These are phyloP conservation scores for Chrysanthemum makinoi DNA, from an alignment of 129 eudicot species.

Conservation along the genomic window DNA sequence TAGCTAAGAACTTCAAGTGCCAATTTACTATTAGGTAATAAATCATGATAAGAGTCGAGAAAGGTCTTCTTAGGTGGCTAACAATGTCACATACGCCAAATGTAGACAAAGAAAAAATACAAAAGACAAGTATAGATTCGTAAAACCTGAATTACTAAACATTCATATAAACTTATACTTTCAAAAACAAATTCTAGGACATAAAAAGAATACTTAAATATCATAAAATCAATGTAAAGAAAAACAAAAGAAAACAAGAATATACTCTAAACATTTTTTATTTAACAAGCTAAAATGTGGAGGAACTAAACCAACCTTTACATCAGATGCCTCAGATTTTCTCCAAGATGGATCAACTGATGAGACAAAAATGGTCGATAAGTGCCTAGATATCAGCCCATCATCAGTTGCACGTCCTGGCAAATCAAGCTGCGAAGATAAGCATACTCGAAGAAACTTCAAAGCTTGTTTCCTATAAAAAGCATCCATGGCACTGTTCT, in stretches of 20 bases:
- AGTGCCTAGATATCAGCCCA: slow-evolving; percentile 52
- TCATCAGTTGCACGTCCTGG: slow-evolving; percentile 76
- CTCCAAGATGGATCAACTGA: slow-evolving; percentile 80
- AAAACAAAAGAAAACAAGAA: not conserved
- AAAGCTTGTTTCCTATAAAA: slow-evolving; percentile 94
- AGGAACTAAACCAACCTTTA: slow-evolving; percentile 55
- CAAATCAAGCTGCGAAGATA: slow-evolving; percentile 88
- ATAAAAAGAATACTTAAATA: not conserved
- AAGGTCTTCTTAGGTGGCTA: too few species aligned
- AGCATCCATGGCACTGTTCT: slow-evolving; percentile 60
- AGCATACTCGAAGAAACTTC: slow-evolving; percentile 84
- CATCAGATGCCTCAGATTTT: slow-evolving; percentile 76
- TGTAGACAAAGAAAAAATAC: too few species aligned
- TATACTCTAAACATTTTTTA: too few species aligned
- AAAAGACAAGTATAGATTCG: too few species aligned
- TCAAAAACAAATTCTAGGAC: too few species aligned
- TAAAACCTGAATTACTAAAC: not conserved
- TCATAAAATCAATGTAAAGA: not conserved
- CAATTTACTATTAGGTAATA: not conserved
- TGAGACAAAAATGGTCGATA: slow-evolving; percentile 64
- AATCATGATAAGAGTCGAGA: too few species aligned
- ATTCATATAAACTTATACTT: not conserved
- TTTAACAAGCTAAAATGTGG: slow-evolving; percentile 2
- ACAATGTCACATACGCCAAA: too few species aligned
- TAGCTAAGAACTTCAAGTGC: slow-evolving; percentile 6